phyloP scores from a whole-genome alignment of 805 yeast species.

The Yarrowia deformans region DNA sequence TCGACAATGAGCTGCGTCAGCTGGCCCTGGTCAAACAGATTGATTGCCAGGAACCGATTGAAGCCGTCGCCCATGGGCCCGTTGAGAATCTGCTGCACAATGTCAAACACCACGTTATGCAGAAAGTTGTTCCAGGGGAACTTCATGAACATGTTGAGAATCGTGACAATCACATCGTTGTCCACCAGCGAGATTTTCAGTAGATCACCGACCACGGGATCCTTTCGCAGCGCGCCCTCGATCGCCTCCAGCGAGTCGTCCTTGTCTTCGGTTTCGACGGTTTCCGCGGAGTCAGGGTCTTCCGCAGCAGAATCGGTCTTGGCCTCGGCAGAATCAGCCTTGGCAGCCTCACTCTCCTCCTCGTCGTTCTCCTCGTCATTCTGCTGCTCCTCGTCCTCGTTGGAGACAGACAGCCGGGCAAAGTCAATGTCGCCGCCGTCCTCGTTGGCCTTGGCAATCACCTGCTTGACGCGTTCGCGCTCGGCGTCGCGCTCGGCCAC shows the following conservation, averaged over 20 bases:
- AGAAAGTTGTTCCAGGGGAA: slow-evolving; percentile 97
- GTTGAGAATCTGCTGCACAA: slow-evolving; percentile 91
- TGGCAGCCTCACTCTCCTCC: not conserved
- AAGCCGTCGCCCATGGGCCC: slow-evolving; percentile 87
- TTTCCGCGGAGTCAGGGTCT: not conserved
- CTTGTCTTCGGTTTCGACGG: slow-evolving; percentile 44
- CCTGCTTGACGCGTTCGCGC: slow-evolving; percentile 59
- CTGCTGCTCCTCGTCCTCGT: slow-evolving; percentile 43
- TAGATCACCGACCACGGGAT: slow-evolving; percentile 84
- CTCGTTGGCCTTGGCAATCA: slow-evolving; percentile 44
- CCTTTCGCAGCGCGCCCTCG: slow-evolving; percentile 56
- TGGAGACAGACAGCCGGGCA: slow-evolving; percentile 46
- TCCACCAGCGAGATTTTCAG: slow-evolving; percentile 85
- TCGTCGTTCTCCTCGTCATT: slow-evolving; percentile 17
- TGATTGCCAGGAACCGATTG: slow-evolving; percentile 76
- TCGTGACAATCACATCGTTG: slow-evolving; percentile 67
- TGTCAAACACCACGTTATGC: slow-evolving; percentile 96
- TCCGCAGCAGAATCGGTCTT: not conserved
- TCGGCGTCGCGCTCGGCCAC: slow-evolving; percentile 72
- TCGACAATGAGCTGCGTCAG: slow-evolving; percentile 65
- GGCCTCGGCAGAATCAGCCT: not conserved
- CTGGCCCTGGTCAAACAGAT: slow-evolving; percentile 69
- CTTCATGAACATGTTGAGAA: slow-evolving; percentile 76
- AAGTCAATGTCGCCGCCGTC: slow-evolving; percentile 42
- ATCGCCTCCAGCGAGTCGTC: slow-evolving; percentile 46